Percentiles rank a stretch among this genome's conserved stretches.
Evolutionary conservation across 176 grass and related monocot species (phyloP).

Genomic region (Paspalum vaginatum): DNA sequence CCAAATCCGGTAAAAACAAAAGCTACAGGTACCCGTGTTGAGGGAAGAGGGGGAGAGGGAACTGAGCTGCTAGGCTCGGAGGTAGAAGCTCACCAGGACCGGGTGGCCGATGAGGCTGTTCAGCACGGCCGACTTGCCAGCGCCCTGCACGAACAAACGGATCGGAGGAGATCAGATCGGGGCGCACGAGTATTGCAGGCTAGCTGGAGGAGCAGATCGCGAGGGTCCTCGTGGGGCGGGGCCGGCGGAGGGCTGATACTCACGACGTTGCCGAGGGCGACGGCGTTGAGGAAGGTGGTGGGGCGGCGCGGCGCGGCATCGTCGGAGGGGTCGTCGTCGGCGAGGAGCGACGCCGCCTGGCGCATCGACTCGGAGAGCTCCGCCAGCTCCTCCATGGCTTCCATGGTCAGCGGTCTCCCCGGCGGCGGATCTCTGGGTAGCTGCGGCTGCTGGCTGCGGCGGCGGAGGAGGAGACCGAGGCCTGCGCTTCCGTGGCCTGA

Average conservation of each 20-base stretch:
- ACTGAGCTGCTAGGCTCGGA: not conserved
- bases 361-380: constrained; percentile 83
- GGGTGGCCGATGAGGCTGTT: constrained; percentile 96
- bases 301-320: constrained; percentile 53
- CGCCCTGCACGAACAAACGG: constrained; percentile 54
- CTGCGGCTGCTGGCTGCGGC: not conserved
- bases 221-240: constrained; percentile 15
- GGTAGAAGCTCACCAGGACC: constrained; percentile 63
- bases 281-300: constrained; percentile 90
- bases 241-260: constrained; percentile 2
- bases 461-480: constrained; percentile 33
- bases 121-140: constrained; percentile 87
- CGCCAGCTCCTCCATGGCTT: constrained; percentile 84
- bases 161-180: constrained; percentile 46
- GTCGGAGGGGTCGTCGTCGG: constrained; percentile 88
- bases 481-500: constrained; percentile 21
- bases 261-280: constrained; percentile 93
- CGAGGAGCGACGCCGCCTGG: constrained; percentile 90
- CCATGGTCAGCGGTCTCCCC: constrained; percentile 48
- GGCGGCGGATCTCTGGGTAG: constrained; percentile 33
- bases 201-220: constrained; percentile 25
- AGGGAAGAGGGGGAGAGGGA: too few relatives aligned
- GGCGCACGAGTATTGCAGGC: not conserved
- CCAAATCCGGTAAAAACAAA: constrained; percentile 29
- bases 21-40: too few relatives aligned